Evolutionary conservation across 345 rosid species (phyloP).

Genomic region (Odontarrhena argentea): DNA sequence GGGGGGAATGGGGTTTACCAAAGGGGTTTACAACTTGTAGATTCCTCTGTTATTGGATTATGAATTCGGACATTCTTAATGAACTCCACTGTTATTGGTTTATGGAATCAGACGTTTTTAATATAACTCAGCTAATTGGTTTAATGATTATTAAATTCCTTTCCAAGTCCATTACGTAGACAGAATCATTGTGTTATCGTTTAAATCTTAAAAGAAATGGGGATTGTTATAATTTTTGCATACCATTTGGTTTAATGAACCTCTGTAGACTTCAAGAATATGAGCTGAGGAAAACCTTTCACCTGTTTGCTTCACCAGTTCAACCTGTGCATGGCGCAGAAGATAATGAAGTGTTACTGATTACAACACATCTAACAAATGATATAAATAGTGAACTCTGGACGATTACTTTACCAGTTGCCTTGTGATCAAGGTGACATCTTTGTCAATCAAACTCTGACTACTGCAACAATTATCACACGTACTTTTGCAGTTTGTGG

Average conservation of each 20-base stretch:
- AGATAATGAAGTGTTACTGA: neutral
- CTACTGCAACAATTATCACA: slow-evolving; percentile 86
- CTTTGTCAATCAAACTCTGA: slow-evolving; percentile 70
- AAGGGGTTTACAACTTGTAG: no score
- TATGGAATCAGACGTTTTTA: no score
- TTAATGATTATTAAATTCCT: no score
- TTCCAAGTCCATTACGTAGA: neutral
- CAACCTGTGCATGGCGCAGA: slow-evolving; percentile 58
- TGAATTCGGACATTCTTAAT: no score
- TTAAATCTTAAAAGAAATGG: slow-evolving; percentile 6
- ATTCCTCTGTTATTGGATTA: no score
- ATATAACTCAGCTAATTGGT: no score
- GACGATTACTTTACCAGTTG: slow-evolving; percentile 64
- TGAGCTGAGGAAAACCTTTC: slow-evolving; percentile 88
- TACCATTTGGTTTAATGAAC: slow-evolving; percentile 86
- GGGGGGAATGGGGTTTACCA: neutral
- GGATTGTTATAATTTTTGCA: slow-evolving; percentile 32
- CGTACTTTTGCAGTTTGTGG: slow-evolving; percentile 70
- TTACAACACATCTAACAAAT: slow-evolving; percentile 28
- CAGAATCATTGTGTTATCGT: slow-evolving; percentile 11
- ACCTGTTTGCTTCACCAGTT: slow-evolving; percentile 74
- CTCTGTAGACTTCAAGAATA: slow-evolving; percentile 91
- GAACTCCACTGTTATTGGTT: no score
- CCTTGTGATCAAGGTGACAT: slow-evolving; percentile 78
- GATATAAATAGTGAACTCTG: slow-evolving; percentile 10